phyloP scores from a whole-genome alignment of 306 rosid species.

The Nissolia schottii region DNA sequence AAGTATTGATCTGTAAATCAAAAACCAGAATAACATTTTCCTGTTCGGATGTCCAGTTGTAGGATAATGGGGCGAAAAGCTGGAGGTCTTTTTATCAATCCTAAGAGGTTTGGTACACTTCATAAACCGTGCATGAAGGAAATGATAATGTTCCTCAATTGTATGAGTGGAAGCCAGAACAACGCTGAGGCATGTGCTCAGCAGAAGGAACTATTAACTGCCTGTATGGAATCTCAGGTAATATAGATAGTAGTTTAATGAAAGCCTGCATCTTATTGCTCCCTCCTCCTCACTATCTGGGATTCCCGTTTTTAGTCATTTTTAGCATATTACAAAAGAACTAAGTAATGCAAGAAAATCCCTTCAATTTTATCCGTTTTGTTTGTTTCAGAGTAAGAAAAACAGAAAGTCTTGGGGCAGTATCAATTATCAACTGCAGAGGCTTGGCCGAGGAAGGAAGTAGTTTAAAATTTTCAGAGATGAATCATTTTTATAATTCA shows the following conservation, averaged over 20 bases:
- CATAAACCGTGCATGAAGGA: conserved; percentile 94
- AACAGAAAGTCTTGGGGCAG: conserved; percentile 75
- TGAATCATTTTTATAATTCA: conserved; percentile 4
- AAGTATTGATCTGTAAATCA: not conserved
- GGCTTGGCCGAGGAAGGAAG: conserved; percentile 82
- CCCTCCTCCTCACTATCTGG: not conserved
- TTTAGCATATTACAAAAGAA: not conserved
- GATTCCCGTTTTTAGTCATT: not conserved
- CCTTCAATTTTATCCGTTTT: not conserved
- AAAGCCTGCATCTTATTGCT: not conserved
- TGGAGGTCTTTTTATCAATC: conserved; percentile 58
- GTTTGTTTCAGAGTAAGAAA: conserved; percentile 52
- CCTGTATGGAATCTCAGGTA: conserved; percentile 84
- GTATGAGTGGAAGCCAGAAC: conserved; percentile 51
- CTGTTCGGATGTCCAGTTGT: conserved; percentile 14
- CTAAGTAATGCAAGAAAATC: not conserved
- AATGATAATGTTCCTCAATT: conserved; percentile 69
- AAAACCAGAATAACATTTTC: not conserved
- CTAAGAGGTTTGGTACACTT: conserved; percentile 68
- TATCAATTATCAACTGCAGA: conserved; percentile 86
- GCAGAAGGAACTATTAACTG: conserved; percentile 55
- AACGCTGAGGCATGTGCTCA: conserved; percentile 40
- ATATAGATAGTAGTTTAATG: conserved; percentile 7
- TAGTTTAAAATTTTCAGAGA: conserved; percentile 32
- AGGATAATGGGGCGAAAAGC: conserved; percentile 80